A percentile compares a stretch with the other conserved stretches of the same genome.
Evolutionary conservation across 2,329 filamentous ascomycete species (phyloP).

Genomic region (Colletotrichum musicola): DNA sequence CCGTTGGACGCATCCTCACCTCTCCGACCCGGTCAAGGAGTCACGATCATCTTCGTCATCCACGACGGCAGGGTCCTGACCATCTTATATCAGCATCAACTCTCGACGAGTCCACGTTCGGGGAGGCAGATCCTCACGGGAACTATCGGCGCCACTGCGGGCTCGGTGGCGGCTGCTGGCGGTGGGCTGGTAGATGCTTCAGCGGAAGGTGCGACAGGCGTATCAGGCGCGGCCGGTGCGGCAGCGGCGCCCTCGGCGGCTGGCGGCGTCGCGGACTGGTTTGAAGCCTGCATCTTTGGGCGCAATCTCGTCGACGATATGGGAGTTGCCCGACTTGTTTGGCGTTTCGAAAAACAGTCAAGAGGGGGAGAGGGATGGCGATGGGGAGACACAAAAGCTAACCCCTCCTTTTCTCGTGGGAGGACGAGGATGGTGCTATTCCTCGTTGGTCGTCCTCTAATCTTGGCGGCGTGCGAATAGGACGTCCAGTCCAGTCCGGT

Average conservation of each 20-base stretch:
- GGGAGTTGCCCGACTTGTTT: no score
- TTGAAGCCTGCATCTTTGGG: no score
- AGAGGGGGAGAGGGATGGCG: not conserved
- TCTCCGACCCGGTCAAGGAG: not conserved
- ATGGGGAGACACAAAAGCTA: not conserved
- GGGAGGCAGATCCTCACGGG: no score
- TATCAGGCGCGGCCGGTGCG: no score
- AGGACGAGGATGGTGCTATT: no score
- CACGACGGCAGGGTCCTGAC: not conserved
- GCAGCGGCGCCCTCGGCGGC: no score
- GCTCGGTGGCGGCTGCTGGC: no score
- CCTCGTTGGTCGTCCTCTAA: not conserved
- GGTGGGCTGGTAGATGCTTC: no score
- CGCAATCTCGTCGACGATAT: not conserved
- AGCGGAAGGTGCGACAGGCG: no score
- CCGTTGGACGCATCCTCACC: not conserved
- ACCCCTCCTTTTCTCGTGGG: not conserved
- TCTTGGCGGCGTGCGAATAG: not conserved
- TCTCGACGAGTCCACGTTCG: no score
- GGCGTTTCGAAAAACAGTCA: not conserved
- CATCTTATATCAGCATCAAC: not conserved
- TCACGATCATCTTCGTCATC: not conserved
- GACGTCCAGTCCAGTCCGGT: not conserved
- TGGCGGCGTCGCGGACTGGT: no score
- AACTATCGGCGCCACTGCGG: no score